Conservation (phyloP, 768 basidiomycete genomes). For the Mycena pura region DNA sequence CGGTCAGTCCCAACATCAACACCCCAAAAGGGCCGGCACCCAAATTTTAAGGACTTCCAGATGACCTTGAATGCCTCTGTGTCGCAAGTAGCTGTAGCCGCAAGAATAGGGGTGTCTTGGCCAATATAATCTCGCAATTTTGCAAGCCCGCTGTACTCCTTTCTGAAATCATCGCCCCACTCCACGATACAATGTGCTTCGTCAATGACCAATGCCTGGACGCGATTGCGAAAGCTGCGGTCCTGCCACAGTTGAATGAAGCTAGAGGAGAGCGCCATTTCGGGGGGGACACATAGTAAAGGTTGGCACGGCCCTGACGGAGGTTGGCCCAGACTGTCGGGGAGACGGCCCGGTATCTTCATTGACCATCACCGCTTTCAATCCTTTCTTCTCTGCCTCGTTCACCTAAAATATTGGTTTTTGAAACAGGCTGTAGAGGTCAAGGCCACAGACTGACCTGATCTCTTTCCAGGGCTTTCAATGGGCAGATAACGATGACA, state of each 20-base stretch:
- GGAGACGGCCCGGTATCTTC: neutral
- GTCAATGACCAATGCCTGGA: neutral
- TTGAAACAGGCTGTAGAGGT: neutral
- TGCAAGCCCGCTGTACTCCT: neutral
- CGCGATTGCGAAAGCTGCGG: neutral
- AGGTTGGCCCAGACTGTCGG: neutral
- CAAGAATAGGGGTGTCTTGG: conserved; percentile 1
- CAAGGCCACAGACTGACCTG: neutral
- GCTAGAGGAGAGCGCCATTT: neutral
- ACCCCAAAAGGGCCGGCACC: conserved; percentile 27
- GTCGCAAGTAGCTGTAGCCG: neutral
- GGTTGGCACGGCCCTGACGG: neutral
- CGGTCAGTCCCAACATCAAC: conserved; percentile 25
- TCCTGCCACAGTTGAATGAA: neutral
- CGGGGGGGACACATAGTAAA: neutral
- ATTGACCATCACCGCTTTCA: neutral
- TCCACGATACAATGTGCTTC: neutral
- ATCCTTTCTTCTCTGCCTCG: neutral
- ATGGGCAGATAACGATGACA: neutral
- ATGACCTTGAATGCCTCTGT: conserved; percentile 15
- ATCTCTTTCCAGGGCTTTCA: neutral
- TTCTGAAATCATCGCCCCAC: neutral
- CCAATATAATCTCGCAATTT: conserved; percentile 1
- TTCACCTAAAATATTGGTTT: neutral
- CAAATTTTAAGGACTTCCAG: conserved; percentile 22